Evolutionary conservation across 2,329 filamentous ascomycete species (phyloP), one percentile per base, ranked within the genome.

Genomic region (Amylocarpus encephaloides): DNA sequence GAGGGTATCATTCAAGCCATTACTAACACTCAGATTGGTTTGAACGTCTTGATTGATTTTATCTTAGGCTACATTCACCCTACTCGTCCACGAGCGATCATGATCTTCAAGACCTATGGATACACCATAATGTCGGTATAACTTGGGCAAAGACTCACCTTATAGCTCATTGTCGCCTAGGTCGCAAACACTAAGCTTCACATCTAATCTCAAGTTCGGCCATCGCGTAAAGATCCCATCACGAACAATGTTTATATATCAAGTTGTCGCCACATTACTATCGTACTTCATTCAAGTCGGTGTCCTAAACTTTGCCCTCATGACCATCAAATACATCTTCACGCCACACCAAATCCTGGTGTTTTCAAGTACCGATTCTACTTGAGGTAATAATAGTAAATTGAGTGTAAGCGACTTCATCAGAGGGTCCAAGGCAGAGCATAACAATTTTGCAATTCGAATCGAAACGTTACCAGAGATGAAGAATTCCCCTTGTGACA

Each of bases 51-150:
- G 51, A 85, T 83, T n/a, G 83, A 87, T 63, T 86, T 84, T 59
- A 76, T 88, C 52, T 76, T 85, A 53, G 85, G 85, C 5, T 88
- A 88, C 66, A 83, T 88, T 73, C 77, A 85, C 44, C 84, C 84
- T 0, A 85, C 85, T 22, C 75, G 76, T 2, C 84, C 85, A 1
- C 72, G 88, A 53, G 83, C 83, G 43, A 83, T 87, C 76, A 88
- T 88, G 83, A 76, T 88, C 70, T 88, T 88, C 71, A 87, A 87
- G 68, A 85, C 82, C 54, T 88, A 84, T 60, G 81, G 82, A 45
- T 86, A 85, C 63, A 78, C 86, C 49, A 80, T 74, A 67, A 84
- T 85, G 79, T 73, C 85, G 85, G 65, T 73, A 84, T 2, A 80
- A 75, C 22, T 80, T 84, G 29, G 6, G 7, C 12, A 12, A 10